phyloP scores from a whole-genome alignment of 495 filamentous ascomycete species.

The Lentithecium fluviatile region DNA sequence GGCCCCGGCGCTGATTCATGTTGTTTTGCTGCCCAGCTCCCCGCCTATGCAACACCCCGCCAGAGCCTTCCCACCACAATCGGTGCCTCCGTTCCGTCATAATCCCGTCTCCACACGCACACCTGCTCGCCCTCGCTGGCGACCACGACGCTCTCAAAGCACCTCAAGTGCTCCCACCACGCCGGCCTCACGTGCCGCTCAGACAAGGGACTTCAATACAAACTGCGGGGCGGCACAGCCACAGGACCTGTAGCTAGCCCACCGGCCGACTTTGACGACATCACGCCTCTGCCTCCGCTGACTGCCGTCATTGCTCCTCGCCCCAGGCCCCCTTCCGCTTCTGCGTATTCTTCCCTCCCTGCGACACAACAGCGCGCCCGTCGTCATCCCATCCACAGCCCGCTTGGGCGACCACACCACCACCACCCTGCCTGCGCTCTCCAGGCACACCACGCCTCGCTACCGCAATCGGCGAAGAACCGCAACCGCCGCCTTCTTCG shows the following conservation, averaged over 20 bases:
- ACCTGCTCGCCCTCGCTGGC: constrained; percentile 1
- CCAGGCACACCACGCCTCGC: constrained; percentile 12
- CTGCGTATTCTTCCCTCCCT: constrained; percentile 14
- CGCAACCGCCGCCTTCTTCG: constrained; percentile 23
- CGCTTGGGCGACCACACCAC: constrained; percentile 10
- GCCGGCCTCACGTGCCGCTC: too few relatives aligned
- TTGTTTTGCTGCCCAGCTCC: background rate
- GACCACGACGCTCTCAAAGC: background rate
- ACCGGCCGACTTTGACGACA: background rate
- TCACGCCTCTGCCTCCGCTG: constrained; percentile 6
- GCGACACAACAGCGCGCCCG: background rate
- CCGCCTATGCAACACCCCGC: constrained; percentile 1
- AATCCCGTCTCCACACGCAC: background rate
- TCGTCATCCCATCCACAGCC: background rate
- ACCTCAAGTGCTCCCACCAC: background rate
- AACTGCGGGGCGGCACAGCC: background rate
- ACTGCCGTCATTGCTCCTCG: constrained; percentile 14
- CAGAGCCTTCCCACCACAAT: background rate
- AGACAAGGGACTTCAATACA: too few relatives aligned
- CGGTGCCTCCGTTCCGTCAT: constrained; percentile 10
- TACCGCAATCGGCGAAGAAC: constrained; percentile 22
- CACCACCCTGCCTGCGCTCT: constrained; percentile 13
- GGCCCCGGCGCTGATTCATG: background rate
- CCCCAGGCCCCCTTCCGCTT: background rate
- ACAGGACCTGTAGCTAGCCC: background rate